Percentiles rank a stretch among this genome's conserved stretches.
These are phyloP conservation scores for Arthrobotrys musiformis DNA, from an alignment of 2,329 filamentous ascomycete species.

Conservation along the genomic window DNA sequence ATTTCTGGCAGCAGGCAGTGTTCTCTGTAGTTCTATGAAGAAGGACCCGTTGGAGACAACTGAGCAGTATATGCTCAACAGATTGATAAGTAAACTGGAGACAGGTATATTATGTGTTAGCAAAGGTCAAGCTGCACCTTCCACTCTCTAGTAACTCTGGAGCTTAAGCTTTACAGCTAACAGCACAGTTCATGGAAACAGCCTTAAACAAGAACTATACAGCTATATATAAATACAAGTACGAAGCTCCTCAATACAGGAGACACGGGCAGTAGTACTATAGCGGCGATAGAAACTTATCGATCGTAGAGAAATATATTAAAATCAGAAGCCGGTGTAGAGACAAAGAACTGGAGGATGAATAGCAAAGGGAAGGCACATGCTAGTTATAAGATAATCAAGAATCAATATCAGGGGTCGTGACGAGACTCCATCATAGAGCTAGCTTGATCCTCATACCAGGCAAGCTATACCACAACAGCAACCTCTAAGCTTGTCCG, in stretches of 20 bases:
- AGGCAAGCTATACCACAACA: neutral
- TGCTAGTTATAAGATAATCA: neutral
- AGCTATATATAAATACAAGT: neutral
- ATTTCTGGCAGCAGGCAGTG: neutral
- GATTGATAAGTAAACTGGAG: neutral
- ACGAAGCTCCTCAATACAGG: no score
- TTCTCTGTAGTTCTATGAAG: neutral
- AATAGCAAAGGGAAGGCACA: neutral
- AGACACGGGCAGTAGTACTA: neutral
- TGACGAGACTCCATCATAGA: neutral
- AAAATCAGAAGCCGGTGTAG: no score
- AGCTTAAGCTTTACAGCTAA: neutral
- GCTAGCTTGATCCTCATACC: neutral
- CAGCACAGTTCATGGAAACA: neutral
- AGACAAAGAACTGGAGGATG: neutral
- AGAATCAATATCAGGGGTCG: neutral
- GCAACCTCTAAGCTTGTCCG: neutral
- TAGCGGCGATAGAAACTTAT: neutral
- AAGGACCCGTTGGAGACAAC: no score
- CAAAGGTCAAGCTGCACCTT: neutral
- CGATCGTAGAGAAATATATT: conserved; percentile 3
- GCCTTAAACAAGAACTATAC: neutral
- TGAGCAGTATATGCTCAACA: neutral
- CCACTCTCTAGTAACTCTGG: neutral
- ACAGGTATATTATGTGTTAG: neutral